These are phyloP conservation scores for Dryas alaskensis DNA, from an alignment of 306 rosid genomes.

Conservation along the genomic window DNA sequence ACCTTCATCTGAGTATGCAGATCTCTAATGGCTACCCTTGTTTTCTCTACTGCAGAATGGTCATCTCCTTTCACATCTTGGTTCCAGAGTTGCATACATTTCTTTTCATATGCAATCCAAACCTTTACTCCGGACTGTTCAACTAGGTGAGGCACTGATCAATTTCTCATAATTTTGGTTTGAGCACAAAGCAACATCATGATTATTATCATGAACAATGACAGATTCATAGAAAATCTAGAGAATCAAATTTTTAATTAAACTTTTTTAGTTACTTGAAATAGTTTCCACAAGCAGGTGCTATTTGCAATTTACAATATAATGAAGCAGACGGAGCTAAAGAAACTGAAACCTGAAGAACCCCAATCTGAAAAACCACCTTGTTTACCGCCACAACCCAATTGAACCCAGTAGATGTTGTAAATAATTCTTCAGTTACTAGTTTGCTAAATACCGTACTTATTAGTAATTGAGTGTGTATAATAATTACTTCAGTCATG, in stretches of 20 bases:
- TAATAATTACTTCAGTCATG: no score
- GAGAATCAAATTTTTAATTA: no score
- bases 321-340: no score
- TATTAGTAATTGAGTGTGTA: no score
- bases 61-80: slow-evolving; percentile 74
- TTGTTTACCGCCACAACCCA: no score
- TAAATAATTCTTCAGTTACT: no score
- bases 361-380: no score
- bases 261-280: no score
- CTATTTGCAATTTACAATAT: not conserved
- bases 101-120: slow-evolving; percentile 80
- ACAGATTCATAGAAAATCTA: not conserved
- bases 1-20: slow-evolving; percentile 79
- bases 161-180: not conserved
- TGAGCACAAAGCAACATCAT: not conserved
- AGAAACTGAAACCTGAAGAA: no score
- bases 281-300: not conserved
- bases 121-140: slow-evolving; percentile 78
- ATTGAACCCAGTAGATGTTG: no score
- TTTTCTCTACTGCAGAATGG: slow-evolving; percentile 62
- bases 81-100: slow-evolving; percentile 61
- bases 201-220: not conserved
- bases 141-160: slow-evolving; percentile 24
- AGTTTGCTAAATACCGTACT: no score
- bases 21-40: slow-evolving; percentile 69